Evolutionary conservation across 495 filamentous ascomycete species (phyloP), one percentile per base, ranked within the genome.

Genomic region (Glarea lozoyensis): DNA sequence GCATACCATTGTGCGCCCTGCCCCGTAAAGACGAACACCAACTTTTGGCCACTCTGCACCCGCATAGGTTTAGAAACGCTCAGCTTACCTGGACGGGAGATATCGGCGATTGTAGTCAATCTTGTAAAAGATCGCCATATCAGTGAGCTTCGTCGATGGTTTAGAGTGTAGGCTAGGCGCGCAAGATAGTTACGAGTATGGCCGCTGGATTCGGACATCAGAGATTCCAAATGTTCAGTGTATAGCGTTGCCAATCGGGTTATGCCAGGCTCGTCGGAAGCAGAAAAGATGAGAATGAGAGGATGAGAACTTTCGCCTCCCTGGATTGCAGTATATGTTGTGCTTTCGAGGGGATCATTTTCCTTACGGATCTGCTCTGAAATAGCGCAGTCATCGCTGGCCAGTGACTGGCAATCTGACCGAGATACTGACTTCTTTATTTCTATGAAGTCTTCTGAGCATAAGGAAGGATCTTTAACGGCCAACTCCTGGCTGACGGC

Each of bases 1-100:
- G 63, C 71, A 29, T 66, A 49, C 72, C 70, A 77, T 45, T 78
- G 73, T 5, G 43, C 34, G 4, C 43, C 43, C 19, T 46, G 43
- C 6, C 43, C 43, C 10, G 34, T 46, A 25, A 46, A 46, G 2
- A 47, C 18, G 22, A 46, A 46, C n/a, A 21, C 2, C n/a, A 46
- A 10, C n/a, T 34, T 34, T 11, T 11, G 31, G 17, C n/a, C 31
- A 4, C 31, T 11, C n/a, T 4, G n/a, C 6, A 13, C 5, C 6
- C 35, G 10, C 4, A 34, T 13, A 6, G 31, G 12, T 76, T 64
- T 10, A 57, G 59, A 41, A 69, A 29, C 7, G 25, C 25, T 29
- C 7, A 29, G 25, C 7, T 29, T 29, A 29, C 25, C n/a, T 29
- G n/a, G 25, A n/a, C 25, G n/a, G n/a, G n/a, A n/a, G 25, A 34